Percentiles rank a stretch among this genome's conserved stretches.
Conservation (phyloP, 2,329 filamentous ascomycete species). For the Penicillium sp. region DNA sequence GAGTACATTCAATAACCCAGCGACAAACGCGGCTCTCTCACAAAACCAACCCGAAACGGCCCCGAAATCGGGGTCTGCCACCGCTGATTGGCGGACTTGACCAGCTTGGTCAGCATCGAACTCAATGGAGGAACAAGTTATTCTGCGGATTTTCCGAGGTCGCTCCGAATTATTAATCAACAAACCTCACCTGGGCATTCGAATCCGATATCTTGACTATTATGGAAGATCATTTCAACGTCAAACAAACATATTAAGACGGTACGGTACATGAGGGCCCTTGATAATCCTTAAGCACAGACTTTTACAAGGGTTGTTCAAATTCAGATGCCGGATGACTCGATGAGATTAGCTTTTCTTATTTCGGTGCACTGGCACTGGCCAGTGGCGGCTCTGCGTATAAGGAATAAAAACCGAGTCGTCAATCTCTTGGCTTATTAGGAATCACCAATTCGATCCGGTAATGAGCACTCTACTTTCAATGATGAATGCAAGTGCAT, state of each 20-base stretch:
- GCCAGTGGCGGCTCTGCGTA: not conserved
- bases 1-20: not conserved
- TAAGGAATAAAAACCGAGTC: not conserved
- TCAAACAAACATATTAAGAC: not conserved
- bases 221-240: not conserved
- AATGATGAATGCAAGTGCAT: not conserved
- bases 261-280: not conserved
- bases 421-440: not conserved
- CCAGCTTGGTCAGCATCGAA: not conserved
- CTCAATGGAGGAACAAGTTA: not conserved
- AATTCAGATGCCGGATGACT: not conserved
- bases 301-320: not conserved
- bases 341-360: not conserved
- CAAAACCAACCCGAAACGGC: not conserved
- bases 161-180: not conserved
- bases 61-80: not conserved
- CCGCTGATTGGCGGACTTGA: not conserved
- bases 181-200: not conserved
- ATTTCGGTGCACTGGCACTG: not conserved
- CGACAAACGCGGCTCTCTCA: constrained; percentile 2
- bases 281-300: not conserved
- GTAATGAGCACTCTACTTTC: not conserved
- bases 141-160: not conserved
- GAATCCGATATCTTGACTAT: not conserved
- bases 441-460: not conserved